Evolutionary conservation across 495 filamentous ascomycete species (phyloP), one percentile per base, ranked within the genome.

Genomic region (Hypoxylon fuscum): DNA sequence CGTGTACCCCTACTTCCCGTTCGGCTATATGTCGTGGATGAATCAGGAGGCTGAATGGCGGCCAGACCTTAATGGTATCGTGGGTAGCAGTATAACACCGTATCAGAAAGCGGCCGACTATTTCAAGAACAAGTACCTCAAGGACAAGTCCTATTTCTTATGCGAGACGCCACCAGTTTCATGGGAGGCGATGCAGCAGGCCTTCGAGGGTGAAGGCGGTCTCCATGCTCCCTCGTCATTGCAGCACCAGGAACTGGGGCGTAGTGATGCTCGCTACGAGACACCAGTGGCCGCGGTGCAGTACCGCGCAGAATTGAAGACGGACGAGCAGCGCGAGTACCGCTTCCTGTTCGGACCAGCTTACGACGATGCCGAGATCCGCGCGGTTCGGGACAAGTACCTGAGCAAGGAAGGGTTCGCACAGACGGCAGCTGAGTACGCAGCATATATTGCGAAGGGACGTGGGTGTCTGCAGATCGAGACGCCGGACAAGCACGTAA

Each of bases 21-120:
- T 84, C 57, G 82, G 82, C 22, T 83, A 83, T 72, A 83, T 83
- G 79, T 84, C 82, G 29, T 85, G 82, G 82, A 85, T 85, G 81
- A 84, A 83, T 70, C 82, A 85, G 63, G 79, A 77, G 25, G 82
- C 77, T 42, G 78, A 82, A 53, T 84, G 77, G 72, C 71, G 76
- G 31, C 9, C 61, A 14, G 76, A 83, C 17, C 68, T 85, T 12
- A 69, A 74, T 23, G 82, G 77, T 32, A 62, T 85, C 8, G 71
- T 85, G 23, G 77, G 72, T 41, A 82, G 70, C 72, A 76, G 77
- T 52, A 74, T 82, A 48, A 84, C 81, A 8, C 82, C 81, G 3
- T 85, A 85, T 69, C 82, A 85, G 52, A 83, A 82, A 64, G 79
- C 80, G 5, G 61, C 72, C 49, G 82, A 85, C 42, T 84, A 81